Percentiles rank a stretch among this genome's conserved stretches.
These are phyloP conservation scores for Arthrobotrys entomopaga DNA, from an alignment of 2,329 filamentous ascomycete genomes.

Conservation along the genomic window DNA sequence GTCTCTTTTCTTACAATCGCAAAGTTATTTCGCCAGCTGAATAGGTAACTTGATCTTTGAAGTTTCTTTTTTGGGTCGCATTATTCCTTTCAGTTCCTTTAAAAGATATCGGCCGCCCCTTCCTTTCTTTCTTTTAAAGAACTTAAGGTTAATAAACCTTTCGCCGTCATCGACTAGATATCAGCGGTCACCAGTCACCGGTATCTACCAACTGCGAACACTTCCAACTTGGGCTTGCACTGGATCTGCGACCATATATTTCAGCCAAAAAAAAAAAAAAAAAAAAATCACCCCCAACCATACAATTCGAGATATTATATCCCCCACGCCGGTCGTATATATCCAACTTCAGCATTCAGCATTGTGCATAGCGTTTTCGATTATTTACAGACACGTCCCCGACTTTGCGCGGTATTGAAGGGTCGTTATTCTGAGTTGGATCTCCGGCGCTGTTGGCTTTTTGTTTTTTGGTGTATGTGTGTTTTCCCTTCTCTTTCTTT, in stretches of 20 bases:
- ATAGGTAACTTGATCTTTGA: constrained; percentile 20
- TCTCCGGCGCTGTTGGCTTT: constrained; percentile 1
- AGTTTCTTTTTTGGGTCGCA: constrained; percentile 14
- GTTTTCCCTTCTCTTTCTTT: not conserved
- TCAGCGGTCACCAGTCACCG: not conserved
- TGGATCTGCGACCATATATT: constrained; percentile 16
- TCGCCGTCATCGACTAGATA: constrained; percentile 13
- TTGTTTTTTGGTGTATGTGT: constrained; percentile 16
- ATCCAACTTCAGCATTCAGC: not conserved
- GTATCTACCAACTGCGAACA: not conserved
- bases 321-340: too few species aligned
- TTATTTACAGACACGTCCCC: not conserved
- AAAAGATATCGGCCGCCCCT: constrained; percentile 21
- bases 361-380: constrained; percentile 14
- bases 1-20: constrained; percentile 16
- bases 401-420: constrained; percentile 24
- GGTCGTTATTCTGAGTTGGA: constrained; percentile 15
- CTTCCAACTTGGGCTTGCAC: constrained; percentile 27
- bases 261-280: too few species aligned
- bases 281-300: too few species aligned
- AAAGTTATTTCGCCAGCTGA: constrained; percentile 20
- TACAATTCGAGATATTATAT: too few species aligned
- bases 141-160: constrained; percentile 14
- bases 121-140: constrained; percentile 5
- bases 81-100: constrained; percentile 10